Evolutionary conservation across 305 asterid genomes (phyloP).

Genomic region (Fraxinus albicans): DNA sequence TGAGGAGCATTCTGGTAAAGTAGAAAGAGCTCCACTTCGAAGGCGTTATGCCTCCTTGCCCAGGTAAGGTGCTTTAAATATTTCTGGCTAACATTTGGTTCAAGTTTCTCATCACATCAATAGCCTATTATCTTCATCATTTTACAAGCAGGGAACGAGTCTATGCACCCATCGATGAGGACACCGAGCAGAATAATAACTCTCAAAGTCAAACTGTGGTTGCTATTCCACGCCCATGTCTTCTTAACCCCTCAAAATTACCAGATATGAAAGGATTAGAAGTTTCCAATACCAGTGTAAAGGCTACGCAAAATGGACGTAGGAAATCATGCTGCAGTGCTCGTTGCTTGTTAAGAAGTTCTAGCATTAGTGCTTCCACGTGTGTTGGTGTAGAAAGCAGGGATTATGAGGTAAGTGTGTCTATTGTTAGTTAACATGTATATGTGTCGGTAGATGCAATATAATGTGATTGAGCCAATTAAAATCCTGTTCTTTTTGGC

Average conservation of each 20-base stretch:
- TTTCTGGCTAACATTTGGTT: not conserved
- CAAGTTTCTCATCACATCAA: not conserved
- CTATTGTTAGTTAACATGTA: not conserved
- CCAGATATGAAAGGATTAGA: constrained; percentile 36
- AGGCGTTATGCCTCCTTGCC: constrained; percentile 95
- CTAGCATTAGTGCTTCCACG: constrained; percentile 81
- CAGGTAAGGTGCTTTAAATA: constrained; percentile 43
- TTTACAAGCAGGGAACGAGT: constrained; percentile 60
- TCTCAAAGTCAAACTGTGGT: constrained; percentile 33
- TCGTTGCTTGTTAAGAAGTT: constrained; percentile 70
- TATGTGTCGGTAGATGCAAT: constrained; percentile 5
- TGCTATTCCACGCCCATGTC: constrained; percentile 45
- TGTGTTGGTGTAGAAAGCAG: constrained; percentile 63
- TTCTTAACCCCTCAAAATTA: constrained; percentile 53
- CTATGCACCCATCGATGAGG: constrained; percentile 61
- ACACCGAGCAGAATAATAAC: constrained; percentile 42
- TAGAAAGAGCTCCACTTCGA: constrained; percentile 47
- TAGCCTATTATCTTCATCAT: not conserved
- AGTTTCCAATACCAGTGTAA: constrained; percentile 25
- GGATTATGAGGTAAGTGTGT: constrained; percentile 57
- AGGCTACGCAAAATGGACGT: constrained; percentile 37
- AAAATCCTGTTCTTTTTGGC: not conserved
- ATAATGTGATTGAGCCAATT: not conserved
- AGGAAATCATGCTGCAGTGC: constrained; percentile 70
- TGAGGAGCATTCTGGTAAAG: constrained; percentile 68